Conservation (phyloP, 345 rosid species). For the Gossypium ekmanianum region DNA sequence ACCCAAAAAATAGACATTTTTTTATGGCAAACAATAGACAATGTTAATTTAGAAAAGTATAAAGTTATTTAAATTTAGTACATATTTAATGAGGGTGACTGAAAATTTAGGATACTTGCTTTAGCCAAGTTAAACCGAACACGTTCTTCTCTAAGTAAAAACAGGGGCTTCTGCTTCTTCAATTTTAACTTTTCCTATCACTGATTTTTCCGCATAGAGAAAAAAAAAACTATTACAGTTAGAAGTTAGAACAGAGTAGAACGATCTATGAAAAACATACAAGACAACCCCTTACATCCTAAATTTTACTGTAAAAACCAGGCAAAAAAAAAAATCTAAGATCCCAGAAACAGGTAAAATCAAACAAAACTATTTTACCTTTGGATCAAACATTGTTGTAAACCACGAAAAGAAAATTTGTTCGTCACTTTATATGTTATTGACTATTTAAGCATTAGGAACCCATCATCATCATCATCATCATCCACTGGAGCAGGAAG, state of each 20-base stretch:
- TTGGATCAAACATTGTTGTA: slow-evolving; percentile 28
- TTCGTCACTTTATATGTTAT: neutral
- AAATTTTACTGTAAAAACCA: slow-evolving; percentile 19
- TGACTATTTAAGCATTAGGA: slow-evolving; percentile 48
- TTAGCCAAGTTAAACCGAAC: neutral
- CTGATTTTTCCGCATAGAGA: too few relatives aligned
- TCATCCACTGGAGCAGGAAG: slow-evolving; percentile 83
- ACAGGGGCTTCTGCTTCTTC: neutral
- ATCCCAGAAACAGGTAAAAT: slow-evolving; percentile 29
- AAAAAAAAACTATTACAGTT: slow-evolving; percentile 29
- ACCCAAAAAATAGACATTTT: too few relatives aligned
- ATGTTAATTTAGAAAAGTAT: neutral
- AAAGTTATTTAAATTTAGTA: neutral
- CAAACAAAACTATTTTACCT: slow-evolving; percentile 40
- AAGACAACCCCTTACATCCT: slow-evolving; percentile 18
- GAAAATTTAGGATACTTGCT: neutral
- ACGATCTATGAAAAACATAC: slow-evolving; percentile 29
- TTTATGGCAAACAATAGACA: too few relatives aligned
- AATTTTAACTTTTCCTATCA: too few relatives aligned
- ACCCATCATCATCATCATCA: slow-evolving; percentile 35
- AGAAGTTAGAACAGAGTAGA: slow-evolving; percentile 29
- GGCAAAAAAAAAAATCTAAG: too few relatives aligned
- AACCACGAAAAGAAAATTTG: slow-evolving; percentile 5
- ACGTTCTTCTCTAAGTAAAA: neutral
- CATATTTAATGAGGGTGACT: neutral